Evolutionary conservation across 192 early-diverging fungal genomes (phyloP), one percentile per base, ranked within the genome.

Genomic region (Backusella circina): DNA sequence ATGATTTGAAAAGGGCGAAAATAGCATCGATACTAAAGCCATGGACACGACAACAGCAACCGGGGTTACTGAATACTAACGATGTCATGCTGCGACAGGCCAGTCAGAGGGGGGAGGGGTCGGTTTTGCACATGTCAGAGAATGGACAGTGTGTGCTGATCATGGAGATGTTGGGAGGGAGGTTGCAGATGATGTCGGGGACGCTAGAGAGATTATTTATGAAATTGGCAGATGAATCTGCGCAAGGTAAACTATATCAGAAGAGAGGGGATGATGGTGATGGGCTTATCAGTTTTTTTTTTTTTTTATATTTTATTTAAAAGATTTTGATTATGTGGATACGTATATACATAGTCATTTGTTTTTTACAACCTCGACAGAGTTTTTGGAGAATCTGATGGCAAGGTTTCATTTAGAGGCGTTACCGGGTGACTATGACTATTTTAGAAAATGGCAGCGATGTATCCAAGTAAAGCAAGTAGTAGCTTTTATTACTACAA

Each of bases 261-360:
- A n/a, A n/a, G n/a, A 68, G 13, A 35, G 10, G 36, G 5, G 18
- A 15, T 57, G 5, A 0, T 1, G 47, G 7, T 13, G 13, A 16
- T 35, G 33, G 3, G n/a, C n/a, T n/a, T n/a, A n/a, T n/a, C n/a
- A n/a, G 50, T 31, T 39, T 15, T 18, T 18, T 16, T 6, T 51
- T 36, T 23, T 15, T 41, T 81, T 6, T 12, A 15, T 67, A 13
- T 28, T 35, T n/a, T 37, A 23, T 71, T 7, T 37, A 64, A 51
- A 65, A 91, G 90, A 92, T 68, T 33, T 72, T n/a, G 92, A 93
- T 57, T 93, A 86, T 82, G 85, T 93, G n/a, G 91, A 90, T 75
- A 83, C 77, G 18, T 91, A 90, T 39, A 41, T 93, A 28, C 75
- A 86, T 9, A 85, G 77, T 10, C 91, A 92, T 61, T 78, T 84